Conservation (phyloP, 805 yeast species). For the Priceomyces fermenticarens region DNA sequence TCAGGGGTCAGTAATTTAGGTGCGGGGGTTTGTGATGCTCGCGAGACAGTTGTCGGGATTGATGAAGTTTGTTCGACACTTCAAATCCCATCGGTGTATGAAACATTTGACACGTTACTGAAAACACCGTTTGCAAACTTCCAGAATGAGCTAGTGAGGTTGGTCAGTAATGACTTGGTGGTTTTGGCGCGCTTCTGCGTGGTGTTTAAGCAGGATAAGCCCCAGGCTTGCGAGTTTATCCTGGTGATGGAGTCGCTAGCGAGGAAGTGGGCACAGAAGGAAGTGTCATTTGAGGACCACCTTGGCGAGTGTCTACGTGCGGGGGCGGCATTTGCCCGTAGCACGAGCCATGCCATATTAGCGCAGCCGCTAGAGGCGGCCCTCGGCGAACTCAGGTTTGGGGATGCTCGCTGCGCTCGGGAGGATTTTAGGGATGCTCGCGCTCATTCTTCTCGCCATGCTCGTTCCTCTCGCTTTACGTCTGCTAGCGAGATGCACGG, state of each 20-base stretch:
- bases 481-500: background rate
- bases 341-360: too few relatives aligned
- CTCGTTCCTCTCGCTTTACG: too few relatives aligned
- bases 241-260: background rate
- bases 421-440: too few relatives aligned
- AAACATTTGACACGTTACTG: background rate
- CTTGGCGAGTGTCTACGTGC: background rate
- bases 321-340: too few relatives aligned
- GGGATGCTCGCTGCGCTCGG: too few relatives aligned
- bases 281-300: background rate
- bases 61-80: slow-evolving; percentile 2
- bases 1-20: too few relatives aligned
- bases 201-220: background rate
- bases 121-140: background rate
- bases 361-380: too few relatives aligned
- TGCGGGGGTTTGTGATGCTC: too few relatives aligned
- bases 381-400: too few relatives aligned
- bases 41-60: background rate
- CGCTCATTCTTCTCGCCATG: too few relatives aligned
- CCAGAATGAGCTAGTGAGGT: background rate
- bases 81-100: background rate
- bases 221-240: background rate
- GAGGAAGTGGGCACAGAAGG: background rate
- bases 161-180: slow-evolving; percentile 2
- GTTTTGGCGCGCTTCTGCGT: background rate